phyloP scores from a whole-genome alignment of 352 stramenopile genomes.

The Globisporangium mamillatum region DNA sequence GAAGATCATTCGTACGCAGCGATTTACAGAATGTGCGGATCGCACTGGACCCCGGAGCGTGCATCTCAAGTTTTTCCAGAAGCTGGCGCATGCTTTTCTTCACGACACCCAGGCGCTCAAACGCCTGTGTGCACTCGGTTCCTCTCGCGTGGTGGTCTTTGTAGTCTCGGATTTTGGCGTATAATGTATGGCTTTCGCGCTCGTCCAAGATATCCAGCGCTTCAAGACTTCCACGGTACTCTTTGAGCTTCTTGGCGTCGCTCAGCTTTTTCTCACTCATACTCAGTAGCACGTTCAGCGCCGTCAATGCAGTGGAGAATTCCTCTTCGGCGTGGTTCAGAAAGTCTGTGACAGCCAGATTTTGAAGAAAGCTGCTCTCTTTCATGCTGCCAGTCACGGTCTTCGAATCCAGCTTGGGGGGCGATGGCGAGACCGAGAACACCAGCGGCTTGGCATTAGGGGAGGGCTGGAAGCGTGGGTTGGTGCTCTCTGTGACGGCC shows the following conservation, averaged over 20 bases:
- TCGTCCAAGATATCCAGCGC: conserved; percentile 69
- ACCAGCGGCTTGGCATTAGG: neutral
- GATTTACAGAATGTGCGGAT: conserved; percentile 51
- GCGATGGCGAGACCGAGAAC: neutral
- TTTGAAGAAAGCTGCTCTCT: conserved; percentile 58
- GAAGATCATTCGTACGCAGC: conserved; percentile 39
- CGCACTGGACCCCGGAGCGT: conserved; percentile 41
- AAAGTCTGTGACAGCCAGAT: conserved; percentile 66
- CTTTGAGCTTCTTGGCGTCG: conserved; percentile 56
- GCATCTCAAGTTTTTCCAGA: conserved; percentile 47
- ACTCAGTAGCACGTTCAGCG: conserved; percentile 64
- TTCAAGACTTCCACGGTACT: conserved; percentile 65
- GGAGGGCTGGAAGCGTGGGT: neutral
- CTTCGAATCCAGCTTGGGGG: conserved; percentile 3
- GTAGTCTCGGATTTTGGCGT: conserved; percentile 28
- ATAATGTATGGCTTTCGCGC: conserved; percentile 52
- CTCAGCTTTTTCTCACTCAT: conserved; percentile 60
- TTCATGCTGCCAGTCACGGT: conserved; percentile 17
- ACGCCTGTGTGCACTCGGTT: conserved; percentile 37
- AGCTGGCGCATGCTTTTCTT: conserved; percentile 64
- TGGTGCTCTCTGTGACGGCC: neutral
- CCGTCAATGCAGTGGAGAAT: conserved; percentile 72
- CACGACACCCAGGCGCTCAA: conserved; percentile 43
- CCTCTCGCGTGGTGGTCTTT: conserved; percentile 25
- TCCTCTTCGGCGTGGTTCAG: conserved; percentile 71